Percentiles rank a stretch among this genome's conserved stretches.
Evolutionary conservation across 768 basidiomycete species (phyloP).

Genomic region (Lepiota subincarnata): DNA sequence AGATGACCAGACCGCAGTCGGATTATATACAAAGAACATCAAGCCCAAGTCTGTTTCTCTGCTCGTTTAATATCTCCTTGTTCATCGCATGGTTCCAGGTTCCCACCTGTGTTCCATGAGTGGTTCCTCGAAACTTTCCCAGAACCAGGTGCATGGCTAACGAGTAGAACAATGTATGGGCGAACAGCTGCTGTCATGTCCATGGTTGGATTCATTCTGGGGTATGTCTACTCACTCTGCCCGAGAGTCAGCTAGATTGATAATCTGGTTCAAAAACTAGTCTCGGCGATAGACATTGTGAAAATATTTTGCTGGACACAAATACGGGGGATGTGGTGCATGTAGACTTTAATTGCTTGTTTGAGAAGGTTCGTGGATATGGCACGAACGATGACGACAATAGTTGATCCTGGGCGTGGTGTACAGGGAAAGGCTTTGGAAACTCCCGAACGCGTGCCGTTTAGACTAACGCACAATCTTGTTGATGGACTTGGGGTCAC

Average conservation of each 20-base stretch:
- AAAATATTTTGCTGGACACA: slow-evolving; percentile 91
- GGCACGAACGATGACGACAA: not conserved
- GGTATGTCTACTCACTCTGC: slow-evolving; percentile 44
- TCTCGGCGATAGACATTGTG: slow-evolving; percentile 96
- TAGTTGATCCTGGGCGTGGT: not conserved
- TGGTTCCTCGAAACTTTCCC: slow-evolving; percentile 98
- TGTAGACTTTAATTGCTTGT: slow-evolving; percentile 97
- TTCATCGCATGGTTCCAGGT: slow-evolving; percentile 35
- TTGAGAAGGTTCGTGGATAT: slow-evolving; percentile 70
- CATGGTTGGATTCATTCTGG: slow-evolving; percentile 96
- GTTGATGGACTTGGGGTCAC: slow-evolving; percentile 91
- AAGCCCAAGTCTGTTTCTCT: slow-evolving; percentile 48
- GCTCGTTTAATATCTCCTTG: not conserved
- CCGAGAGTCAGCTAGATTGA: not conserved
- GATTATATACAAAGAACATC: slow-evolving; percentile 50
- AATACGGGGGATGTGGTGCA: slow-evolving; percentile 90
- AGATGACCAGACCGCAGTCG: slow-evolving; percentile 45
- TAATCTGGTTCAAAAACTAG: slow-evolving; percentile 33
- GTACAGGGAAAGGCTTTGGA: slow-evolving; percentile 72
- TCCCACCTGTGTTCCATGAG: slow-evolving; percentile 86
- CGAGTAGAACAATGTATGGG: slow-evolving; percentile 79
- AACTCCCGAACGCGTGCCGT: slow-evolving; percentile 89
- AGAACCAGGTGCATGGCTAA: slow-evolving; percentile 92
- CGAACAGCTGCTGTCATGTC: slow-evolving; percentile 96
- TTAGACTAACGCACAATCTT: slow-evolving; percentile 90